Base-by-base conservation (phyloP, 2,329 filamentous ascomycete species). In the Apiospora rasikravindrae region DNA sequence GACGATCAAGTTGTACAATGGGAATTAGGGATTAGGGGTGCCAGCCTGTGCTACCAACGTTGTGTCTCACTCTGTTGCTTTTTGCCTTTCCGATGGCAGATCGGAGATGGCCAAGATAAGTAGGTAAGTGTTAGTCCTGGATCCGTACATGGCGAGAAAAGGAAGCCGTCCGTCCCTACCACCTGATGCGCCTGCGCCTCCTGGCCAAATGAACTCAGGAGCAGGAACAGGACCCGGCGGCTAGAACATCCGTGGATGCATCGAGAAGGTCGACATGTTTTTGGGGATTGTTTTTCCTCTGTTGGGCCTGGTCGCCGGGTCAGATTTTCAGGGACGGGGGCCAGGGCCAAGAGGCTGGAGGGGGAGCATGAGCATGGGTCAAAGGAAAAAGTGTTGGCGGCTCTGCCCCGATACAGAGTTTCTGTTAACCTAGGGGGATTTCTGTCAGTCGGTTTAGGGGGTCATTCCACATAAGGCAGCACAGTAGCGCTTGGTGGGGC, bases 281-380 rank as follows among this genome's bases (percentile, higher is more conserved):
- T 61, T 37, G 29, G 57, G 33, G 22, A 40, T 33, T 37, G 33
- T 37, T n/a, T 64, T 64, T 10, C 8, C 33, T 64, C 19, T 11
- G 57, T 64, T 64, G 57, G 40, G 57, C 57, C 57, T 64, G 57
- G 57, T 64, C 57, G 29, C 57, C 57, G 57, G 57, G 57, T 40
- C 57, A 40, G 57, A 40, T 64, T 64, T 37, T 24, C 57, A 64
- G 57, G 57, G 57, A 64, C 57, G 22, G 33, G 53, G 57, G 8
- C 57, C n/a, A 37, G 33, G 33, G 33, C 33, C 33, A 37, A 37
- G 19, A 49, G 19, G n/a, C n/a, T n/a, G n/a, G n/a, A n/a, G n/a
- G n/a, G n/a, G 33, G 57, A 24, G 45, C 33, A 33, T 8, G 57
- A 22, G 19, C 19, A 64, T 22, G 57, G 57, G 49, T 26, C 1